phyloP scores from a whole-genome alignment of 805 yeast genomes.

The Teunomyces tritomae region DNA sequence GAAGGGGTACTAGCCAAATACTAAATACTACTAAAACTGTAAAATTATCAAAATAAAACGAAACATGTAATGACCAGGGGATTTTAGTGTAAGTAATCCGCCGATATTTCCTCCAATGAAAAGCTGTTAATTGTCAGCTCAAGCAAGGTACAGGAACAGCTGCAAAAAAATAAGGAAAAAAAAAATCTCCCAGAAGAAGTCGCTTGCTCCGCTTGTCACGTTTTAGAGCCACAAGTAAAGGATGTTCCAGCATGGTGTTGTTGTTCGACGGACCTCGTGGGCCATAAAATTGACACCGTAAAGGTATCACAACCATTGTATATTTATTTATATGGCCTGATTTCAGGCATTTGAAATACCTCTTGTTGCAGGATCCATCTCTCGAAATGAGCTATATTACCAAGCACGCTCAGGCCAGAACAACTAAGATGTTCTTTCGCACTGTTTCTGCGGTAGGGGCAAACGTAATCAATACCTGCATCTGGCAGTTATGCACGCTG shows the following conservation, averaged over 20 bases:
- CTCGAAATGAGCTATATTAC: background rate
- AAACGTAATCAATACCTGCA: background rate
- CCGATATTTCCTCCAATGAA: slow-evolving; percentile 9
- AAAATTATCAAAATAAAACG: background rate
- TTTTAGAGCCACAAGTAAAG: no score
- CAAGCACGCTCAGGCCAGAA: background rate
- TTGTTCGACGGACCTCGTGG: no score
- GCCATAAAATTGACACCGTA: no score
- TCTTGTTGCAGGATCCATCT: no score
- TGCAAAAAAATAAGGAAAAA: background rate
- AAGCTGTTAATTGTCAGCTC: slow-evolving; percentile 2
- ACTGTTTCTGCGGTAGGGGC: background rate
- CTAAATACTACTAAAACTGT: background rate
- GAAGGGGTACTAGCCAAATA: slow-evolving; percentile 33
- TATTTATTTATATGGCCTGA: background rate
- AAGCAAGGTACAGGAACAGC: background rate
- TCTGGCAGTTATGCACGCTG: background rate
- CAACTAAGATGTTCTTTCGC: background rate
- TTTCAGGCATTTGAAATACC: no score
- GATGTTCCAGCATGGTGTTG: no score
- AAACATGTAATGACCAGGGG: background rate
- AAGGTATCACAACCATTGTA: no score
- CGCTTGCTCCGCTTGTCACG: background rate
- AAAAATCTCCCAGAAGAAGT: background rate
- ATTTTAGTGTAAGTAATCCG: background rate